Conservation (phyloP, 257 asterid species). For the Osmanthus fragrans region DNA sequence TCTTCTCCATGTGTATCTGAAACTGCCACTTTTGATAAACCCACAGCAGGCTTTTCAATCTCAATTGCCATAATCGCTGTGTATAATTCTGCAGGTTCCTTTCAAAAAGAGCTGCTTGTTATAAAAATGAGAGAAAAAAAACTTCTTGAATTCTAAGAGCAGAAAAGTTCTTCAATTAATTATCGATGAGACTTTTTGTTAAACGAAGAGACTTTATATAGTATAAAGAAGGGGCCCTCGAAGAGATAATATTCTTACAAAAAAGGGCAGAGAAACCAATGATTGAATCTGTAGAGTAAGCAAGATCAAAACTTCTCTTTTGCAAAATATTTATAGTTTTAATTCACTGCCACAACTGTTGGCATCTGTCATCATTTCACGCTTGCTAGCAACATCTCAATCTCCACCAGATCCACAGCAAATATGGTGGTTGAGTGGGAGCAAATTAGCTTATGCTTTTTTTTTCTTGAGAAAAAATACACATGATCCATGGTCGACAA, state of each 20-base stretch:
- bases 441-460: not conserved
- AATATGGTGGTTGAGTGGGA: slow-evolving; percentile 67
- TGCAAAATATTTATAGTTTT: slow-evolving; percentile 16
- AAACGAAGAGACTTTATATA: slow-evolving; percentile 34
- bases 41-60: slow-evolving; percentile 35
- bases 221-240: slow-evolving; percentile 31
- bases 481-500: not conserved
- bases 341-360: slow-evolving; percentile 76
- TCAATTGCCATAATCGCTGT: slow-evolving; percentile 42
- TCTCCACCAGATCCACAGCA: slow-evolving; percentile 61
- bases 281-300: slow-evolving; percentile 41
- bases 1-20: slow-evolving; percentile 89
- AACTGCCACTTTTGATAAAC: slow-evolving; percentile 60
- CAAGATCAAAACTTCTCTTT: slow-evolving; percentile 39
- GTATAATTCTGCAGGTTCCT: not conserved
- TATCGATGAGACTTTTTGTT: slow-evolving; percentile 16
- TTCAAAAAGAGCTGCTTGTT: not conserved
- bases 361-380: slow-evolving; percentile 49
- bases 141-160: not conserved
- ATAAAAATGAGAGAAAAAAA: slow-evolving; percentile 12
- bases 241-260: slow-evolving; percentile 1
- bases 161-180: not conserved
- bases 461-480: not conserved
- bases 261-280: slow-evolving; percentile 30
- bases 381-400: slow-evolving; percentile 41